phyloP scores from a whole-genome alignment of 2,329 filamentous ascomycete genomes.

The Ophiocordyceps unilateralis region DNA sequence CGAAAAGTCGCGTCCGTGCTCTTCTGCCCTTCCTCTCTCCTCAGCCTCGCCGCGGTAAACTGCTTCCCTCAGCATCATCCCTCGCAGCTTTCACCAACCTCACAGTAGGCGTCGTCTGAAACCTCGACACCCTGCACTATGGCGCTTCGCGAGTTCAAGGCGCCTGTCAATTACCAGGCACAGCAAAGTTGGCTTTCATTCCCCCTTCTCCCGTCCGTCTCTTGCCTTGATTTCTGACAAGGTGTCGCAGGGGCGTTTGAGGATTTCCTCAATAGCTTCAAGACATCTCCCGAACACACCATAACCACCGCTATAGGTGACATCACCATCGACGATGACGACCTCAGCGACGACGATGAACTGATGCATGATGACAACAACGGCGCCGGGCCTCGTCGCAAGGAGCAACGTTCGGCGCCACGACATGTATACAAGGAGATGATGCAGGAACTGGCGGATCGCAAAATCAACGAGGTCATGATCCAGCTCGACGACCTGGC shows the following conservation, averaged over 20 bases:
- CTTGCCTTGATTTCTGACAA: conserved; percentile 10
- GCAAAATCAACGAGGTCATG: conserved; percentile 57
- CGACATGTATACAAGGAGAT: conserved; percentile 79
- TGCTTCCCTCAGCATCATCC: neutral
- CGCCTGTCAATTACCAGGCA: conserved; percentile 70
- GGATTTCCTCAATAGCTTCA: conserved; percentile 77
- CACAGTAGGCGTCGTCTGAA: neutral
- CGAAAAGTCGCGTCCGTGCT: conserved; percentile 18
- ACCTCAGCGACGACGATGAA: conserved; percentile 78
- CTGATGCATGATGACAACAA: conserved; percentile 71
- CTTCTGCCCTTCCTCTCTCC: conserved; percentile 9
- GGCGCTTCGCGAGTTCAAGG: conserved; percentile 68
- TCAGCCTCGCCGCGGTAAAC: neutral
- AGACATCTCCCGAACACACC: conserved; percentile 53
- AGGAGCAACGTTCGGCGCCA: conserved; percentile 32
- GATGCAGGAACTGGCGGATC: conserved; percentile 74
- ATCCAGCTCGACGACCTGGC: conserved; percentile 83
- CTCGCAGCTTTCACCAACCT: neutral
- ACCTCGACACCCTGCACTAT: conserved; percentile 29
- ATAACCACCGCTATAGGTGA: conserved; percentile 69
- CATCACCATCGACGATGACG: conserved; percentile 75
- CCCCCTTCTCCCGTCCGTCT: neutral
- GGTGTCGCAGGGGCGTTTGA: conserved; percentile 57
- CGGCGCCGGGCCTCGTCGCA: conserved; percentile 33
- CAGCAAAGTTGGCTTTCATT: conserved; percentile 56